Conservation (phyloP, 306 rosid genomes). For the Vicia faba region DNA sequence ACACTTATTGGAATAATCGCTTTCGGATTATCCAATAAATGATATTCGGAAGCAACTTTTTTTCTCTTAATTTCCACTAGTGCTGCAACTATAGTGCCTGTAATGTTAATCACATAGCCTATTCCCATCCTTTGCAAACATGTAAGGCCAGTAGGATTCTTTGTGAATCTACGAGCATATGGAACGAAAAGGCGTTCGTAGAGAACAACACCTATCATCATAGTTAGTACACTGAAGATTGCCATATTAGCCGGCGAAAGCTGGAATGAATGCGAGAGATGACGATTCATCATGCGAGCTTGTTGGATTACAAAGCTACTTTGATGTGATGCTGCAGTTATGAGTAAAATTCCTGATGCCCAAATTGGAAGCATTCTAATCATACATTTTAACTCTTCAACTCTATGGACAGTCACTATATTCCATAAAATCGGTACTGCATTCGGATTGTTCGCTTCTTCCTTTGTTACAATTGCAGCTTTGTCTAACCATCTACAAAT, state of each 20-base stretch:
- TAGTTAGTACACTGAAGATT: conserved; percentile 56
- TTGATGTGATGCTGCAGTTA: conserved; percentile 54
- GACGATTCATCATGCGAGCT: conserved; percentile 74
- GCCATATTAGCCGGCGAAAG: conserved; percentile 66
- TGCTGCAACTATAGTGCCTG: conserved; percentile 32
- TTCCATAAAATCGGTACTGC: conserved; percentile 63
- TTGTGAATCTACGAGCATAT: conserved; percentile 45
- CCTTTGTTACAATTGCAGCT: conserved; percentile 57
- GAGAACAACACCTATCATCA: conserved; percentile 56
- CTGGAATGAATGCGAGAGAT: conserved; percentile 49
- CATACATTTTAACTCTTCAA: conserved; percentile 74
- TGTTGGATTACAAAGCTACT: conserved; percentile 65
- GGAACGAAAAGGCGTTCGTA: conserved; percentile 75
- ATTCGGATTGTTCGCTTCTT: conserved; percentile 30
- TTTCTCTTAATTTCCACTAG: conserved; percentile 62
- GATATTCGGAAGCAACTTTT: conserved; percentile 43
- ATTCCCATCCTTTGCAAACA: conserved; percentile 44
- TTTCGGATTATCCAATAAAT: conserved; percentile 57
- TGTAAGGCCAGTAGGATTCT: conserved; percentile 61
- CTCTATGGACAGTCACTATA: conserved; percentile 65
- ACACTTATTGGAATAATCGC: conserved; percentile 63
- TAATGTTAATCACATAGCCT: conserved; percentile 35
- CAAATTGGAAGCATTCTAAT: conserved; percentile 77
- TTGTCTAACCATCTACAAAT: conserved; percentile 66
- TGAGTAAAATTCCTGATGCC: conserved; percentile 61